Percentiles rank a stretch among this genome's conserved stretches.
These are phyloP conservation scores for Ogataea naganishii DNA, from an alignment of 805 yeast genomes.

Conservation along the genomic window DNA sequence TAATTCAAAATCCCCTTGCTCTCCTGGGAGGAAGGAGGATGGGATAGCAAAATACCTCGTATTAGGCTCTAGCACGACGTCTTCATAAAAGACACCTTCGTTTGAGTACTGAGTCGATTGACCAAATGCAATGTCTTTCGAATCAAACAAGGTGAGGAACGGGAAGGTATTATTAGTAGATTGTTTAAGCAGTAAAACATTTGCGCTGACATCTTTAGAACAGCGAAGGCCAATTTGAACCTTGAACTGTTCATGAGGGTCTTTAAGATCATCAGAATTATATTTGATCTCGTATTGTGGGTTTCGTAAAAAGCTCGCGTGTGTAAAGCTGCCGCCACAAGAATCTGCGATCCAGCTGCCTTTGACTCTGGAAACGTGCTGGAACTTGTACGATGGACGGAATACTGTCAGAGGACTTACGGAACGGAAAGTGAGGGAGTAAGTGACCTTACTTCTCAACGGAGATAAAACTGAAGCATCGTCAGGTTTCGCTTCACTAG, in stretches of 20 bases:
- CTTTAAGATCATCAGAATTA: constrained; percentile 14
- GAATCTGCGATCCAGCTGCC: constrained; percentile 37
- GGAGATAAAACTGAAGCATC: no score
- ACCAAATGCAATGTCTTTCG: constrained; percentile 18
- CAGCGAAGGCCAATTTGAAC: constrained; percentile 13
- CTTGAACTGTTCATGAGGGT: constrained; percentile 13
- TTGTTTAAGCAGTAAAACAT: constrained; percentile 37
- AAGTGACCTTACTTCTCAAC: no score
- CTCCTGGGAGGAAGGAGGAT: constrained; percentile 34
- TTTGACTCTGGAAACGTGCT: constrained; percentile 11
- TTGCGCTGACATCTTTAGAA: constrained; percentile 21
- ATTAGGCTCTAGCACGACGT: constrained; percentile 17
- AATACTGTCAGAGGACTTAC: no score
- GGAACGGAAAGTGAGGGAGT: no score
- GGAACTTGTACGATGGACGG: constrained; percentile 9
- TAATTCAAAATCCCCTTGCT: constrained; percentile 22
- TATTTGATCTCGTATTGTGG: constrained; percentile 50
- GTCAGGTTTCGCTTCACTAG: constrained; percentile 33
- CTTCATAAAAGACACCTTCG: constrained; percentile 13
- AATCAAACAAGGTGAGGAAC: constrained; percentile 18
- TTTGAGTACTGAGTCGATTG: constrained; percentile 26
- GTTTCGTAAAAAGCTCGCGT: constrained; percentile 37
- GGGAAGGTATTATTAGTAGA: constrained; percentile 18
- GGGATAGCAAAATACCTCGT: constrained; percentile 36
- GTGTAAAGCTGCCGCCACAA: constrained; percentile 49